Percentiles rank a stretch among this genome's conserved stretches.
Evolutionary conservation across 768 basidiomycete genomes (phyloP).

Genomic region (Phlegmacium glaucopus): DNA sequence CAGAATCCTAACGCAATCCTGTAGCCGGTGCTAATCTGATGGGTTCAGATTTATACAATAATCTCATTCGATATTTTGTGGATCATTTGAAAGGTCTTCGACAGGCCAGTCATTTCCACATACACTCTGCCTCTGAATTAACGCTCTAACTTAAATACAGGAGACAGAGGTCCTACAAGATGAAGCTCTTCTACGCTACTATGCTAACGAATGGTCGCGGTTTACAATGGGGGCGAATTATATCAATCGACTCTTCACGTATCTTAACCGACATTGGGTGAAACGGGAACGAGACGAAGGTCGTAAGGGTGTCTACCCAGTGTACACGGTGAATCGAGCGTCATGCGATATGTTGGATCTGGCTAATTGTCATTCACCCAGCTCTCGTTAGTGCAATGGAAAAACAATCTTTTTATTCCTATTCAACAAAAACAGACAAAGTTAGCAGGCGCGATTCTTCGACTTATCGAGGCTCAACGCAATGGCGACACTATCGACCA

Average conservation of each 20-base stretch:
- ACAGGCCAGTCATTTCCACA: slow-evolving; percentile 26
- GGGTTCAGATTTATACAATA: slow-evolving; percentile 96
- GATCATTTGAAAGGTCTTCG: slow-evolving; percentile 72
- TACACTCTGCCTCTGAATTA: slow-evolving; percentile 2
- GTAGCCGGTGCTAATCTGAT: slow-evolving; percentile 90
- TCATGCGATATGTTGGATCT: not conserved
- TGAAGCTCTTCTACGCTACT: slow-evolving; percentile 85
- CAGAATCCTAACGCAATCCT: slow-evolving; percentile 30
- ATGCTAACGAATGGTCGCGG: slow-evolving; percentile 90
- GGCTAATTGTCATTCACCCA: slow-evolving; percentile 24
- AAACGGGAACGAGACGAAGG: slow-evolving; percentile 98
- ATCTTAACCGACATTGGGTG: slow-evolving; percentile 99
- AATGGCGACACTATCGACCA: slow-evolving; percentile 95
- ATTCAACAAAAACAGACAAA: slow-evolving; percentile 82
- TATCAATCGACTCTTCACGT: slow-evolving; percentile 95
- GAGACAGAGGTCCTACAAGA: slow-evolving; percentile 78
- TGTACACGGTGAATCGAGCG: slow-evolving; percentile 72
- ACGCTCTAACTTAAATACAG: slow-evolving; percentile 37
- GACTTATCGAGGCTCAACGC: slow-evolving; percentile 88
- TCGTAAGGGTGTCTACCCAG: slow-evolving; percentile 88
- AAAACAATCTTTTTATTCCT: slow-evolving; percentile 81
- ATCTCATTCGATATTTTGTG: slow-evolving; percentile 88
- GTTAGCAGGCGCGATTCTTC: slow-evolving; percentile 82
- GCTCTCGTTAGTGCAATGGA: slow-evolving; percentile 98
- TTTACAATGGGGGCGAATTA: slow-evolving; percentile 98